A percentile compares a stretch with the other conserved stretches of the same genome.
phyloP scores from a whole-genome alignment of 768 basidiomycete genomes.

The Trametes cingulata region DNA sequence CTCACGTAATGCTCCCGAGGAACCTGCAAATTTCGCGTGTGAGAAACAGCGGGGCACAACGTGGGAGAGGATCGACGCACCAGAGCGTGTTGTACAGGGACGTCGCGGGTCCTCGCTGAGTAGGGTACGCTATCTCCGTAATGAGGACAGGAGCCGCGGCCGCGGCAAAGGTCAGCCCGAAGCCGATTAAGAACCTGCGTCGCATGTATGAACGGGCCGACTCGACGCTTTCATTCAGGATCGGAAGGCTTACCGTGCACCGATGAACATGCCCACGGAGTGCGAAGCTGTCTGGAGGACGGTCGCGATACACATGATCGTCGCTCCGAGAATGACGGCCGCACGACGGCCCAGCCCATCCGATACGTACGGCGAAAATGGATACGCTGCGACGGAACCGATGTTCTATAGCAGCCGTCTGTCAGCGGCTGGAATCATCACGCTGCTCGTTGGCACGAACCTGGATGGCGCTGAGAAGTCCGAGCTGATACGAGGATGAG shows the following conservation, averaged over 20 bases:
- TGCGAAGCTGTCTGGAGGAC: constrained; percentile 41
- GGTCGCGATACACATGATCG: constrained; percentile 41
- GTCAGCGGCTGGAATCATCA: not conserved
- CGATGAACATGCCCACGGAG: constrained; percentile 46
- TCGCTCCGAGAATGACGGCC: constrained; percentile 40
- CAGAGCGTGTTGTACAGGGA: constrained; percentile 47
- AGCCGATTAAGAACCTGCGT: constrained; percentile 41
- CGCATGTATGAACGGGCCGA: constrained; percentile 5
- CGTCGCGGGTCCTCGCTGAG: constrained; percentile 47
- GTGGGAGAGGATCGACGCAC: constrained; percentile 29
- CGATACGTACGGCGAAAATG: constrained; percentile 42
- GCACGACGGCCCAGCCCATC: constrained; percentile 42
- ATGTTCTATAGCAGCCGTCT: constrained; percentile 34
- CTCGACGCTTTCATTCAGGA: no score
- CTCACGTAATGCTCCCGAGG: constrained; percentile 39
- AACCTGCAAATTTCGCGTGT: constrained; percentile 24
- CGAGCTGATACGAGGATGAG: constrained; percentile 29
- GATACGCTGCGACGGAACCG: constrained; percentile 40
- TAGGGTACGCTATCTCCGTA: constrained; percentile 52
- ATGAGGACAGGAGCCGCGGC: constrained; percentile 50
- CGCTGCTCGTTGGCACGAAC: constrained; percentile 21
- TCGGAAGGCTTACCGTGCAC: constrained; percentile 35
- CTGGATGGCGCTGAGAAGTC: constrained; percentile 40
- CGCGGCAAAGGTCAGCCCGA: constrained; percentile 43
- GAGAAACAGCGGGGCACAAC: not conserved